Base-by-base conservation (phyloP, 768 basidiomycete genomes). In the Hygrophorus pudorinus region DNA sequence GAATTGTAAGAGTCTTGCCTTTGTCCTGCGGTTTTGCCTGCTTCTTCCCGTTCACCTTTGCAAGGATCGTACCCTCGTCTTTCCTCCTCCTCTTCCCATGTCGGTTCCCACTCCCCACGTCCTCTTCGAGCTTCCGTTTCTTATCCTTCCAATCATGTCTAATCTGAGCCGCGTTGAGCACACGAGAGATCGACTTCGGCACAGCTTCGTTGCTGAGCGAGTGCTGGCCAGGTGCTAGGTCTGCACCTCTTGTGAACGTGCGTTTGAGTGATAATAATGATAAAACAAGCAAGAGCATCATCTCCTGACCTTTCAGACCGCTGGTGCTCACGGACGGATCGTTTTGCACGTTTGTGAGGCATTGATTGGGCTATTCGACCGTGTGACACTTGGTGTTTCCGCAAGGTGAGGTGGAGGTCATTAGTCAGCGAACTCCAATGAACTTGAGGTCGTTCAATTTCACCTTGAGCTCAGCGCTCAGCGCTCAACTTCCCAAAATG, bases 261-360 rank as follows among this genome's bases (percentile, higher is more conserved):
- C 42, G 17, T 27, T 30, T 21, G 37, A 37, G 21, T 21, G n/a
- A 13, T 18, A 14, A 30, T 17, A 5, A 24, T 21, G 24, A n/a
- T 38, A 35, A 17, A 16, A 32, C 29, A 46, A 42, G 8, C 14
- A 7, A 28, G 24, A n/a, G 21, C 34, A 12, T 24, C 5, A 27
- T 16, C 11, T 12, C 54, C 65, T 14, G 53, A 80, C 80, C 63
- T 65, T 57, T 67, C 57, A 11, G 57, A 58, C 7, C 62, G 64
- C 39, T 64, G 53, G 45, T 65, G 64, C 41, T 75, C 72, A 31
- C 75, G 66, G 8, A 66, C 57, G 20, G 68, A 67, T 17, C 66
- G 65, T 53, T 79, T 81, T 14, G 77, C 74, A 47, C 71, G 70
- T 64, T 81, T 82, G 57, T 82, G 80, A 33, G 80, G 80, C 80